phyloP scores from a whole-genome alignment of 495 filamentous ascomycete species.

The Opeltia flavorubescens region DNA sequence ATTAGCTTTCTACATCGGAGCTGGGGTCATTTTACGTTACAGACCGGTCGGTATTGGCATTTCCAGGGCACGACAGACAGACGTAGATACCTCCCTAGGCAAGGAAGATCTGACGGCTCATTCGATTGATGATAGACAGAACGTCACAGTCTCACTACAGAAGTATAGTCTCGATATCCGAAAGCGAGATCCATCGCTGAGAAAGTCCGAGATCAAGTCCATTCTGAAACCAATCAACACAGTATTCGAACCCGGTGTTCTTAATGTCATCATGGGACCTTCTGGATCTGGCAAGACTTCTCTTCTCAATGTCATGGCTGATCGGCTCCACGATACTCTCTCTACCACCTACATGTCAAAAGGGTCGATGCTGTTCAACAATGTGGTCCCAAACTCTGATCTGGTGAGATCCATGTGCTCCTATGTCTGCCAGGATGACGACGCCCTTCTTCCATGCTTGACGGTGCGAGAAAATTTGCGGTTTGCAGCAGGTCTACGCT shows the following conservation, averaged over 20 bases:
- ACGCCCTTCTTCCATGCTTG: slow-evolving; percentile 55
- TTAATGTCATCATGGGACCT: slow-evolving; percentile 70
- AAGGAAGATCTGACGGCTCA: slow-evolving; percentile 45
- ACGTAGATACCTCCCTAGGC: slow-evolving; percentile 41
- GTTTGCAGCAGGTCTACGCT: slow-evolving; percentile 52
- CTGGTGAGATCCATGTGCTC: slow-evolving; percentile 57
- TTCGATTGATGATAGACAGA: slow-evolving; percentile 36
- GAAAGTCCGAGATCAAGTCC: slow-evolving; percentile 30
- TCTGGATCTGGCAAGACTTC: slow-evolving; percentile 64
- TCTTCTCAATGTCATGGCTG: slow-evolving; percentile 53
- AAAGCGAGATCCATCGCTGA: slow-evolving; percentile 34
- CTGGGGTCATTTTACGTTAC: slow-evolving; percentile 42
- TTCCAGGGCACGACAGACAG: slow-evolving; percentile 36
- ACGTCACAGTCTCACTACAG: slow-evolving; percentile 45
- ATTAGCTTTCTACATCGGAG: slow-evolving; percentile 39
- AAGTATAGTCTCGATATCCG: slow-evolving; percentile 47
- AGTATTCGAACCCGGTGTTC: slow-evolving; percentile 42
- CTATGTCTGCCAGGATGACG: slow-evolving; percentile 65
- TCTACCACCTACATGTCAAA: slow-evolving; percentile 37
- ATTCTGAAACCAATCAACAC: slow-evolving; percentile 52
- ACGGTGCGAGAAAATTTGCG: slow-evolving; percentile 59
- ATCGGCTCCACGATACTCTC: slow-evolving; percentile 41
- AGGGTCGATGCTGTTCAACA: slow-evolving; percentile 54
- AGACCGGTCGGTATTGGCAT: slow-evolving; percentile 46
- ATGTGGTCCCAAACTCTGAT: slow-evolving; percentile 43